phyloP scores from a whole-genome alignment of 179 eudicot species.

The Beta corolliflora region DNA sequence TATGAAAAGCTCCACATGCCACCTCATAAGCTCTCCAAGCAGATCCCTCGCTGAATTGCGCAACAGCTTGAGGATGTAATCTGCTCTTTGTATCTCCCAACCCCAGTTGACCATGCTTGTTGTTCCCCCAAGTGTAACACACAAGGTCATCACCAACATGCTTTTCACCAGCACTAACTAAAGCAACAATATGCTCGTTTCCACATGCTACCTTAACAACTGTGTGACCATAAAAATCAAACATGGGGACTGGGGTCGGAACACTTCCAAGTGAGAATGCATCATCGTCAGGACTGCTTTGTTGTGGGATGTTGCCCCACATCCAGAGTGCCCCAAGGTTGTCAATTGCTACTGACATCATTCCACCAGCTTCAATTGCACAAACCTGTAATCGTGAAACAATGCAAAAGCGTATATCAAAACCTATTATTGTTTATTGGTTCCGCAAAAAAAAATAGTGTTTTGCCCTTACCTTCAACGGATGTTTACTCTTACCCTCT shows the following conservation, averaged over 20 bases:
- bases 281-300: constrained; percentile 38
- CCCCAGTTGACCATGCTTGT: constrained; percentile 80
- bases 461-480: constrained; percentile 54
- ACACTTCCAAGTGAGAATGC: constrained; percentile 43
- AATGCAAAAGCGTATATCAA: constrained; percentile 4
- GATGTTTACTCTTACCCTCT: constrained; percentile 36
- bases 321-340: constrained; percentile 77
- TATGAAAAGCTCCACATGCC: constrained; percentile 85
- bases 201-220: constrained; percentile 96
- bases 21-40: constrained; percentile 64
- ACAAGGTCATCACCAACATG: constrained; percentile 56
- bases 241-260: constrained; percentile 58
- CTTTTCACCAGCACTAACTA: constrained; percentile 69
- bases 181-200: constrained; percentile 80
- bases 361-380: constrained; percentile 81
- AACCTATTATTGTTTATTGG: neutral
- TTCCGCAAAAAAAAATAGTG: neutral
- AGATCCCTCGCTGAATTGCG: constrained; percentile 49
- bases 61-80: constrained; percentile 53
- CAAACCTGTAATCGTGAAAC: constrained; percentile 45
- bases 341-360: constrained; percentile 93
- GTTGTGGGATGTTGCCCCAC: constrained; percentile 88
- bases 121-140: constrained; percentile 89
- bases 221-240: constrained; percentile 73
- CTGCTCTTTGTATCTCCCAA: constrained; percentile 70